Percentiles rank a stretch among this genome's conserved stretches.
Conservation (phyloP, 345 rosid genomes). For the Eucalyptus virginea region DNA sequence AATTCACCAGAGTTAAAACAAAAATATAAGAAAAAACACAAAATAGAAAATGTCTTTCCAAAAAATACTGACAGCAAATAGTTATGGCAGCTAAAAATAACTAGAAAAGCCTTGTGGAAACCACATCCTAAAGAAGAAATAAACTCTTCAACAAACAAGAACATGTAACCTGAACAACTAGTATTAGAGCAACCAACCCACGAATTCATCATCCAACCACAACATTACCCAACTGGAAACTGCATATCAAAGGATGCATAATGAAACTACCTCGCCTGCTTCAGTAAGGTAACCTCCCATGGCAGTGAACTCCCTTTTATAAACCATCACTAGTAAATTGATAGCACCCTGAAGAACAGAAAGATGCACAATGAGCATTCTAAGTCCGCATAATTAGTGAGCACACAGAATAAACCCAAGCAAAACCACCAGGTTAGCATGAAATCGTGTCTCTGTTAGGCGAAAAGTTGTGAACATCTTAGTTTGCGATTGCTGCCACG, state of each 20-base stretch:
- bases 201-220: not conserved
- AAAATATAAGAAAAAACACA: not conserved
- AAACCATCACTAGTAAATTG: constrained; percentile 82
- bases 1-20: not conserved
- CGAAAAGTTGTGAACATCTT: not conserved
- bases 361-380: constrained; percentile 1
- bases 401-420: not conserved
- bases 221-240: not conserved
- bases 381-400: not conserved
- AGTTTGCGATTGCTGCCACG: not conserved
- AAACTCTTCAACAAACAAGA: not conserved
- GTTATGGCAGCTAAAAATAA: not conserved
- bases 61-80: not conserved
- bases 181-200: not conserved
- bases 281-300: constrained; percentile 98
- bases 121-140: not conserved
- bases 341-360: constrained; percentile 75
- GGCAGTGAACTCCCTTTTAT: constrained; percentile 74
- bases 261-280: constrained; percentile 83
- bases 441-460: not conserved
- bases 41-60: not conserved
- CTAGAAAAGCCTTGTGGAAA: not conserved
- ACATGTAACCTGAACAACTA: not conserved
- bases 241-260: not conserved
- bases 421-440: not conserved